These are phyloP conservation scores for Aspergillus asperescens DNA, from an alignment of 495 filamentous ascomycete genomes.

Conservation along the genomic window DNA sequence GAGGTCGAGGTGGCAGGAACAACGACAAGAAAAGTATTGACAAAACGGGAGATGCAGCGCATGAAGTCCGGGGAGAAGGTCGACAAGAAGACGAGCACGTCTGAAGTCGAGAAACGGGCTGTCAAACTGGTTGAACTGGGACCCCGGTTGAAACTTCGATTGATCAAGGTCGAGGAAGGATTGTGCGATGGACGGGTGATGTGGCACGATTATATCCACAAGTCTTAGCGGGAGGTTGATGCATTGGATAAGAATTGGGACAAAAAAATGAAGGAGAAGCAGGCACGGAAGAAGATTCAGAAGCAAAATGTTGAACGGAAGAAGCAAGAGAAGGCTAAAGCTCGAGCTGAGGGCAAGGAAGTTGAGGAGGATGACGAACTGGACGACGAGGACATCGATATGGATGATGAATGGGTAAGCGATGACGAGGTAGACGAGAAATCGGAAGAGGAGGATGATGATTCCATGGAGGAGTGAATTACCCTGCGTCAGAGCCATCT, in stretches of 20 bases:
- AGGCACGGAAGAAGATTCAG: constrained; percentile 71
- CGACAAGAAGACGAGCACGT: constrained; percentile 29
- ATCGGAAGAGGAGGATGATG: constrained; percentile 47
- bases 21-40: constrained; percentile 63
- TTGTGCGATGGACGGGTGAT: constrained; percentile 85
- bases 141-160: constrained; percentile 78
- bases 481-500: not conserved
- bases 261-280: constrained; percentile 69
- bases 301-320: constrained; percentile 85
- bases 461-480: constrained; percentile 37
- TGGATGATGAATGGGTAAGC: constrained; percentile 55
- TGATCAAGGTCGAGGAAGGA: constrained; percentile 96
- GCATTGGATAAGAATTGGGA: constrained; percentile 79
- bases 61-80: constrained; percentile 42
- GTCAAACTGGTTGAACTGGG: constrained; percentile 91
- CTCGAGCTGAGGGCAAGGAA: constrained; percentile 37
- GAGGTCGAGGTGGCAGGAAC: constrained; percentile 87
- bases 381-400: constrained; percentile 49
- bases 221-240: constrained; percentile 70
- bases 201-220: constrained; percentile 94
- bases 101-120: constrained; percentile 68
- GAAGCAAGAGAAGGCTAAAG: constrained; percentile 54
- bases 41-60: constrained; percentile 54
- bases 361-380: constrained; percentile 35
- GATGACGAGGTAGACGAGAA: constrained; percentile 53